Evolutionary conservation across 2,329 filamentous ascomycete species (phyloP).

Genomic region (Ciborinia camelliae): DNA sequence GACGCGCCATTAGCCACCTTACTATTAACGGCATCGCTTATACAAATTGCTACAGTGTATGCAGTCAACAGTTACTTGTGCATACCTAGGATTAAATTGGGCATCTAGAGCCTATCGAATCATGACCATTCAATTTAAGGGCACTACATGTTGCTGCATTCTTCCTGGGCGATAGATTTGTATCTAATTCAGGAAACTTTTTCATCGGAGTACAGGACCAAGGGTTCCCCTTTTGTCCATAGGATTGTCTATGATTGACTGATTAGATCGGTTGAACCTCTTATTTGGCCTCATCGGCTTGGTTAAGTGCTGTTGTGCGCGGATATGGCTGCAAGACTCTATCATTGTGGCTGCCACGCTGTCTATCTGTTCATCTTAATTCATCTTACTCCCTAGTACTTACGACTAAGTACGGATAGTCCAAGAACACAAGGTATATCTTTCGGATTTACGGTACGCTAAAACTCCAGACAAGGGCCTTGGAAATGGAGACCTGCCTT

Average conservation of each 20-base stretch:
- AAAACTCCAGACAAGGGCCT: slow-evolving; percentile 9
- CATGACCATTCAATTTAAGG: background rate
- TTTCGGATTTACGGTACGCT: slow-evolving; percentile 2
- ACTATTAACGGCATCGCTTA: slow-evolving; percentile 11
- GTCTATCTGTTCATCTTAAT: slow-evolving; percentile 12
- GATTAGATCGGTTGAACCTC: slow-evolving; percentile 13
- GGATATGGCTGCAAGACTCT: background rate
- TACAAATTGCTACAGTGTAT: slow-evolving; percentile 4
- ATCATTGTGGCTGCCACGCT: slow-evolving; percentile 8
- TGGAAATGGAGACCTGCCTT: background rate
- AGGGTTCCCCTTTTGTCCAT: slow-evolving; percentile 11
- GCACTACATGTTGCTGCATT: slow-evolving; percentile 5
- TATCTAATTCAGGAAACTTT: slow-evolving; percentile 18
- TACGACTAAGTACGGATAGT: slow-evolving; percentile 1
- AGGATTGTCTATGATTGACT: slow-evolving; percentile 3
- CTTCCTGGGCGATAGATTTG: slow-evolving; percentile 3
- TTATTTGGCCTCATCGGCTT: background rate
- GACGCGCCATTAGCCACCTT: slow-evolving; percentile 17
- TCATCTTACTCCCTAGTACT: background rate
- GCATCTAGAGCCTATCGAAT: slow-evolving; percentile 1
- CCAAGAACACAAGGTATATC: slow-evolving; percentile 8
- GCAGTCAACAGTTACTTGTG: slow-evolving; percentile 6
- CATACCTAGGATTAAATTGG: slow-evolving; percentile 7
- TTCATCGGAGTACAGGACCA: slow-evolving; percentile 2
- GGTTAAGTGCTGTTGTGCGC: background rate